These are phyloP conservation scores for Phytophthora sp. DNA, from an alignment of 352 stramenopile genomes.

Conservation along the genomic window DNA sequence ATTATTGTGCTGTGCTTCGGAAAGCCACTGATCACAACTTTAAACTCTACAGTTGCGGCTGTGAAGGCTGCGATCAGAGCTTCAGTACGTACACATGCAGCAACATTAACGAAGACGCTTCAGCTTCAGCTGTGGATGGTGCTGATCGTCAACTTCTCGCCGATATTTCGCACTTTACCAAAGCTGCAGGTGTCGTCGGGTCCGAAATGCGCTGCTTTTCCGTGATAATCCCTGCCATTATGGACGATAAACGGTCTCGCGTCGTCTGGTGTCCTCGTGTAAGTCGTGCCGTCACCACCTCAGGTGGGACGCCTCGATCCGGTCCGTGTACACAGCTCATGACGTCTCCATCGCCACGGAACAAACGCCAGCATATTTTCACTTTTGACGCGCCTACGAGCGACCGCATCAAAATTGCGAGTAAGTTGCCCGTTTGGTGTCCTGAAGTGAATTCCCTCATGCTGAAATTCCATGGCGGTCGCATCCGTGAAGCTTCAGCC, in stretches of 20 bases:
- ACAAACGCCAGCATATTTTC: conserved; percentile 71
- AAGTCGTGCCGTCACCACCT: conserved; percentile 66
- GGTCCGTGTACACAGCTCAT: conserved; percentile 50
- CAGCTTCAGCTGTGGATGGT: conserved; percentile 28
- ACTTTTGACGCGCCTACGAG: conserved; percentile 73
- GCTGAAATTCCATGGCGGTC: conserved; percentile 89
- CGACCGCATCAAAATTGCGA: conserved; percentile 82
- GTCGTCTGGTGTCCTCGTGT: conserved; percentile 86
- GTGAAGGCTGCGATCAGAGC: conserved; percentile 86
- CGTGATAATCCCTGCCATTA: conserved; percentile 81
- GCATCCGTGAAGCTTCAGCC: conserved; percentile 85
- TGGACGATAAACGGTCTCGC: conserved; percentile 78
- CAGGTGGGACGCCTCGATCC: conserved; percentile 70
- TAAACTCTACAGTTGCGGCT: conserved; percentile 88
- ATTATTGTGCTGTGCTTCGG: conserved; percentile 84
- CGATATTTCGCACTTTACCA: conserved; percentile 86
- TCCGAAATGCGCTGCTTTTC: conserved; percentile 87
- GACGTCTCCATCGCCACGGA: conserved; percentile 78
- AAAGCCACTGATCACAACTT: conserved; percentile 83
- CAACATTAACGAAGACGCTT: conserved; percentile 69
- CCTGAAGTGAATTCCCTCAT: conserved; percentile 88
- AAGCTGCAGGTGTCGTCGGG: conserved; percentile 71
- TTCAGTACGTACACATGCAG: conserved; percentile 86
- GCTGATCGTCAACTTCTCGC: conserved; percentile 84
- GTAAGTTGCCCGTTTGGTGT: conserved; percentile 88